Conservation (phyloP, 805 yeast species). For the Spathaspora passalidarum region DNA sequence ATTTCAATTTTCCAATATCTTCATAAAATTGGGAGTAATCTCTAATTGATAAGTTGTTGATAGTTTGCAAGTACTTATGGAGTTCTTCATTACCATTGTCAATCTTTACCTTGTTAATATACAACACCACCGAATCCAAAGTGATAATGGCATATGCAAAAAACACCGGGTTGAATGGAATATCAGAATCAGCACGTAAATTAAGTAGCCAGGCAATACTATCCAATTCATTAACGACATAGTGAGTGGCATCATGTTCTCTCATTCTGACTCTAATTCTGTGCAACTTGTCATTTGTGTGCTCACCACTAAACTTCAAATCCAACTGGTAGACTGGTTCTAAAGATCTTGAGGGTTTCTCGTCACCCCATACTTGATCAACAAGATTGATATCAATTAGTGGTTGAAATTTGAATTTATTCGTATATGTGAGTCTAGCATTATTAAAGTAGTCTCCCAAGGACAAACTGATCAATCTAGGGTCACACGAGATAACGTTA, state of each 20-base stretch:
- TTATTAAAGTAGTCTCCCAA: slow-evolving; percentile 41
- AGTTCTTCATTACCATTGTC: slow-evolving; percentile 25
- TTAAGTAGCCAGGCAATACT: slow-evolving; percentile 92
- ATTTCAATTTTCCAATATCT: slow-evolving; percentile 39
- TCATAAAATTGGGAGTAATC: slow-evolving; percentile 59
- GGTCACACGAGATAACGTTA: slow-evolving; percentile 77
- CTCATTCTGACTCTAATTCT: slow-evolving; percentile 30
- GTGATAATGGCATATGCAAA: slow-evolving; percentile 56
- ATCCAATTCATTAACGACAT: slow-evolving; percentile 73
- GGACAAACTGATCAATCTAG: slow-evolving; percentile 59
- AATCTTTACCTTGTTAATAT: slow-evolving; percentile 49
- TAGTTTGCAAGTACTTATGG: slow-evolving; percentile 20
- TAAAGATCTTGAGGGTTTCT: slow-evolving; percentile 30
- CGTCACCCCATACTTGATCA: slow-evolving; percentile 37
- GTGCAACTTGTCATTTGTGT: slow-evolving; percentile 25
- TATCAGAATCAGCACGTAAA: slow-evolving; percentile 71
- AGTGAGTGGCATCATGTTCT: slow-evolving; percentile 18
- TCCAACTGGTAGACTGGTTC: slow-evolving; percentile 31
- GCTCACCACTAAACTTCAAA: slow-evolving; percentile 32
- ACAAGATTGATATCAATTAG: slow-evolving; percentile 28
- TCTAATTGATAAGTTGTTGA: slow-evolving; percentile 36
- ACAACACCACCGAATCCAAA: slow-evolving; percentile 42
- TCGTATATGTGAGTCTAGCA: slow-evolving; percentile 16
- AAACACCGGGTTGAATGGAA: slow-evolving; percentile 84
- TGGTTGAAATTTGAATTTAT: slow-evolving; percentile 29